Evolutionary conservation across 352 stramenopile species (phyloP).

Genomic region (Globisporangium takayamanum): DNA sequence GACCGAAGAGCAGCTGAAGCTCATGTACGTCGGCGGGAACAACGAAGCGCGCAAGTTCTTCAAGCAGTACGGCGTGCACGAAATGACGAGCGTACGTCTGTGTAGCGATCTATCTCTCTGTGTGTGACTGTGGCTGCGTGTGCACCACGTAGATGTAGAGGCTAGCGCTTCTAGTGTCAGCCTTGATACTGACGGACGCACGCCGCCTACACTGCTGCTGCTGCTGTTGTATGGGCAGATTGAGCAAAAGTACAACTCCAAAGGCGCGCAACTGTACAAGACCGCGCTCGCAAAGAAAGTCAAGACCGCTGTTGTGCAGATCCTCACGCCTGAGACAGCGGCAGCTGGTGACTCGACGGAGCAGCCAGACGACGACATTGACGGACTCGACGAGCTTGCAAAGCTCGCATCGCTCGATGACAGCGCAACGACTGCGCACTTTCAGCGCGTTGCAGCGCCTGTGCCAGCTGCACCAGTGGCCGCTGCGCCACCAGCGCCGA

Average conservation of each 20-base stretch:
- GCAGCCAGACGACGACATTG: slow-evolving; percentile 38
- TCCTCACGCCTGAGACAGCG: slow-evolving; percentile 25
- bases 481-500: slow-evolving; percentile 9
- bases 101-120: no score
- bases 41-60: slow-evolving; percentile 91
- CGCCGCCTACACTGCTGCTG: no score
- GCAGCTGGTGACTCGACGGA: slow-evolving; percentile 20
- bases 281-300: slow-evolving; percentile 79
- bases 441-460: slow-evolving; percentile 27
- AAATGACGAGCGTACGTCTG: slow-evolving; percentile 77
- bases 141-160: background rate
- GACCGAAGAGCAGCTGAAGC: slow-evolving; percentile 91
- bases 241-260: slow-evolving; percentile 90
- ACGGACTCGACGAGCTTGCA: slow-evolving; percentile 75
- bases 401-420: slow-evolving; percentile 54
- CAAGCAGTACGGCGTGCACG: slow-evolving; percentile 84
- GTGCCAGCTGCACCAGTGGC: slow-evolving; percentile 3
- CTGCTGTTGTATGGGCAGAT: slow-evolving; percentile 38
- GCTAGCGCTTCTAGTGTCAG: no score
- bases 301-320: slow-evolving; percentile 57
- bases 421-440: slow-evolving; percentile 31
- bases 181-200: no score
- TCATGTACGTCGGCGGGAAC: slow-evolving; percentile 94
- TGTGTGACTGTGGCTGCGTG: background rate
- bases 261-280: slow-evolving; percentile 87